These are phyloP conservation scores for Arxiozyma slooffiae DNA, from an alignment of 1,139 yeast genomes.

Conservation along the genomic window DNA sequence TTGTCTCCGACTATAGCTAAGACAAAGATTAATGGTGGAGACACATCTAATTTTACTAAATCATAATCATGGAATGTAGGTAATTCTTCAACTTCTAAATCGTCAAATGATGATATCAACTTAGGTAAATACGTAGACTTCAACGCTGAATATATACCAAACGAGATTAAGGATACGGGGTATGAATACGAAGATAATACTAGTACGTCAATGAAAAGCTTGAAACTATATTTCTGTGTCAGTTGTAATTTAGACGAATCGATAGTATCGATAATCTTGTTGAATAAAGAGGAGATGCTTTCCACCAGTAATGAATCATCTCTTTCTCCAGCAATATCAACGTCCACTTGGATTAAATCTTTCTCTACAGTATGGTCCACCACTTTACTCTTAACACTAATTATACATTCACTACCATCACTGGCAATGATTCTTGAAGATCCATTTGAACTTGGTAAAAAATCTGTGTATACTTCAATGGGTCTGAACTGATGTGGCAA, in stretches of 20 bases:
- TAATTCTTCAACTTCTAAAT: slow-evolving; percentile 56
- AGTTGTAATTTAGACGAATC: slow-evolving; percentile 43
- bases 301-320: slow-evolving; percentile 59
- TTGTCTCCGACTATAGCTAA: slow-evolving; percentile 62
- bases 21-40: slow-evolving; percentile 69
- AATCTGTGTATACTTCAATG: slow-evolving; percentile 68
- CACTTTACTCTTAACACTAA: slow-evolving; percentile 80
- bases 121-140: slow-evolving; percentile 70
- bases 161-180: slow-evolving; percentile 69
- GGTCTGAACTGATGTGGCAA: slow-evolving; percentile 68
- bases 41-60: slow-evolving; percentile 53
- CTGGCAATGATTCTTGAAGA: slow-evolving; percentile 76
- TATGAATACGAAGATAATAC: slow-evolving; percentile 59
- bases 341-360: slow-evolving; percentile 59
- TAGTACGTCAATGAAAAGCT: slow-evolving; percentile 67
- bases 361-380: slow-evolving; percentile 39
- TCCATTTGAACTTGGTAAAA: slow-evolving; percentile 82
- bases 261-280: slow-evolving; percentile 29
- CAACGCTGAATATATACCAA: slow-evolving; percentile 72
- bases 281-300: slow-evolving; percentile 46
- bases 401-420: slow-evolving; percentile 89
- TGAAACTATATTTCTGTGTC: slow-evolving; percentile 66
- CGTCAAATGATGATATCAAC: slow-evolving; percentile 52
- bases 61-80: slow-evolving; percentile 81
- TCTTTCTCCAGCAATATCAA: slow-evolving; percentile 63